phyloP scores from a whole-genome alignment of 495 filamentous ascomycete genomes.

The Mytilinidion resinicola region DNA sequence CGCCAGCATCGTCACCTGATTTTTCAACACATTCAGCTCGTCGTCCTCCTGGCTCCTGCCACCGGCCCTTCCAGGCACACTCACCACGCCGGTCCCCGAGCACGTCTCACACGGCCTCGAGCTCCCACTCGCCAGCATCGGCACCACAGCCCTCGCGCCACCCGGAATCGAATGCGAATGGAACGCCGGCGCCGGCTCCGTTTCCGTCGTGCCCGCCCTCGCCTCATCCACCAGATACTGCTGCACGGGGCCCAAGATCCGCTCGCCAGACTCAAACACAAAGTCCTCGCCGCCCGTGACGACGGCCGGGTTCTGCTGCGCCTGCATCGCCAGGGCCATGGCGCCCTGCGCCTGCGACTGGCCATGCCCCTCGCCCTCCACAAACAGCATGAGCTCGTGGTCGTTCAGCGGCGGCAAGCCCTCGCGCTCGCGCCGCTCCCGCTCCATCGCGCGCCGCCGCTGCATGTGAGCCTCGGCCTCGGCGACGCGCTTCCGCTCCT shows the following conservation, averaged over 20 bases:
- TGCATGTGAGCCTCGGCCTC: not conserved
- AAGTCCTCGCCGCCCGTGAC: not conserved
- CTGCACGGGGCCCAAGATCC: not conserved
- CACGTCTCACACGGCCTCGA: not conserved
- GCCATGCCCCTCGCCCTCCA: not conserved
- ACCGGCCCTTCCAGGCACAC: not conserved
- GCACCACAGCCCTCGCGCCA: not conserved
- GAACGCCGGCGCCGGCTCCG: not conserved
- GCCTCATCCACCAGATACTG: not conserved
- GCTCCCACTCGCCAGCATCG: not conserved
- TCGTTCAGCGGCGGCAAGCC: not conserved
- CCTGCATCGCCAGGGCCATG: too few species aligned
- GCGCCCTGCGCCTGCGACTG: too few species aligned
- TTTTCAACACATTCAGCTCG: slow-evolving; percentile 4
- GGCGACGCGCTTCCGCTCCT: not conserved
- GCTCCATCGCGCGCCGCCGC: not conserved
- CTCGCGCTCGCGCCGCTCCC: not conserved
- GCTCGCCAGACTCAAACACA: not conserved
- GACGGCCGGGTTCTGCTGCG: not conserved
- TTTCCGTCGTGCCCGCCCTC: not conserved
- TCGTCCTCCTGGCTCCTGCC: slow-evolving; percentile 1
- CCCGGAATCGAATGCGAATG: not conserved
- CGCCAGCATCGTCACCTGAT: slow-evolving; percentile 1
- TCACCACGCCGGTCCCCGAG: slow-evolving; percentile 1
- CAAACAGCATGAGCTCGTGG: not conserved